Conservation (phyloP, 495 filamentous ascomycete species). For the Aspergillus biplanus region DNA sequence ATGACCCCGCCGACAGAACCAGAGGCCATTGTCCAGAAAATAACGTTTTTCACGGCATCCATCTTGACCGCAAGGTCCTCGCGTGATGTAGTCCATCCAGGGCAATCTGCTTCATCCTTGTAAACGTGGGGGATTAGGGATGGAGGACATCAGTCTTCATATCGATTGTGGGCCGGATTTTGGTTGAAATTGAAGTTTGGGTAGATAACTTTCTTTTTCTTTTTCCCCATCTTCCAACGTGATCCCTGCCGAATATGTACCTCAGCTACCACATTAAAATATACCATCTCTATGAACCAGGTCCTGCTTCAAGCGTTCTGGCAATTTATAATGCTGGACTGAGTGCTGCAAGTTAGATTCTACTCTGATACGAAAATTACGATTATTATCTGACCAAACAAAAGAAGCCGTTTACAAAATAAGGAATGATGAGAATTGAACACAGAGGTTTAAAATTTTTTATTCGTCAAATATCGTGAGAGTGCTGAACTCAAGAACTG, state of each 20-base stretch:
- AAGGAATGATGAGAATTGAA: neutral
- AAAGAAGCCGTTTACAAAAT: too few relatives aligned
- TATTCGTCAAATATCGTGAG: conserved; percentile 54
- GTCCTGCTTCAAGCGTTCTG: too few relatives aligned
- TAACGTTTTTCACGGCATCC: conserved; percentile 65
- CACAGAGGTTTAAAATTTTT: conserved; percentile 32
- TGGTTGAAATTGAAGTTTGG: neutral
- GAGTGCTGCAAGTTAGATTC: too few relatives aligned
- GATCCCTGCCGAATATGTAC: neutral
- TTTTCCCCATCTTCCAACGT: neutral
- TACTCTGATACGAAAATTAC: neutral
- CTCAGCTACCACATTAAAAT: too few relatives aligned
- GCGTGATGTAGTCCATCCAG: conserved; percentile 59
- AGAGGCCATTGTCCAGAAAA: conserved; percentile 66
- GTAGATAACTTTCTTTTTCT: neutral
- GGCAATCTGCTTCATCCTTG: conserved; percentile 42
- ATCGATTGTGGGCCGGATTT: neutral
- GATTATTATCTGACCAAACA: neutral
- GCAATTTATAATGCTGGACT: too few relatives aligned
- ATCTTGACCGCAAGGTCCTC: conserved; percentile 63
- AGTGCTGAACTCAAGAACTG: conserved; percentile 45
- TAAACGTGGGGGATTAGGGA: neutral
- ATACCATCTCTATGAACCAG: too few relatives aligned
- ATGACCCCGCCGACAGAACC: conserved; percentile 70
- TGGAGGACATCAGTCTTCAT: conserved; percentile 2